phyloP scores from a whole-genome alignment of 805 yeast species.

The Candida qinlingensis region DNA sequence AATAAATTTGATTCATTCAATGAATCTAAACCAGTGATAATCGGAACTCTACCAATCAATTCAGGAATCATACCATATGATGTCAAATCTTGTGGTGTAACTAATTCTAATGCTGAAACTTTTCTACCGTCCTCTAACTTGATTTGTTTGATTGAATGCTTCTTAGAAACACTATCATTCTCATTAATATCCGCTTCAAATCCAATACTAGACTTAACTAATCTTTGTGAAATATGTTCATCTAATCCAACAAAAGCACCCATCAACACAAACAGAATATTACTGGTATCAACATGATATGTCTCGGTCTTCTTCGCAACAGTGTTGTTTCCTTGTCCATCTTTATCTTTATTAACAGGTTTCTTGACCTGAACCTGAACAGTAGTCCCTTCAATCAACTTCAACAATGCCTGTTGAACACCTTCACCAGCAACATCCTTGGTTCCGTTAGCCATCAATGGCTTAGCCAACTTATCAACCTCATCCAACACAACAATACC shows the following conservation, averaged over 20 bases:
- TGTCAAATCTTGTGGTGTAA: conserved; percentile 45
- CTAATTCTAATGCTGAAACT: conserved; percentile 39
- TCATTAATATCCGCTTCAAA: conserved; percentile 18
- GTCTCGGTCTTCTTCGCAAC: conserved; percentile 35
- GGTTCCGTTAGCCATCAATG: conserved; percentile 39
- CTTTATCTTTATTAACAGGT: conserved; percentile 30
- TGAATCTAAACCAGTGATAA: conserved; percentile 44
- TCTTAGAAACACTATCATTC: conserved; percentile 7
- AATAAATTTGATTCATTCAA: conserved; percentile 40
- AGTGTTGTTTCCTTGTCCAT: conserved; percentile 26
- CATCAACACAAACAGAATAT: conserved; percentile 50
- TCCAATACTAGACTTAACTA: conserved; percentile 24
- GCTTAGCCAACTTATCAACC: conserved; percentile 51
- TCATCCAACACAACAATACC: conserved; percentile 61
- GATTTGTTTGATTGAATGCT: conserved; percentile 30
- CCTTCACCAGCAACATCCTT: conserved; percentile 63
- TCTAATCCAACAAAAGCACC: conserved; percentile 62
- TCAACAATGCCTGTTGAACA: conserved; percentile 55
- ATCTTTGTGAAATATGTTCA: conserved; percentile 38
- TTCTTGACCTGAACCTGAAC: conserved; percentile 43
- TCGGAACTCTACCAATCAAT: conserved; percentile 53
- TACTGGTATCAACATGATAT: conserved; percentile 47
- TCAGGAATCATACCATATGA: conserved; percentile 56
- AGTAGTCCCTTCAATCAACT: conserved; percentile 51
- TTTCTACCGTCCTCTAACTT: conserved; percentile 32